phyloP scores from a whole-genome alignment of 83 land plant genomes.

The Picea mariana region DNA sequence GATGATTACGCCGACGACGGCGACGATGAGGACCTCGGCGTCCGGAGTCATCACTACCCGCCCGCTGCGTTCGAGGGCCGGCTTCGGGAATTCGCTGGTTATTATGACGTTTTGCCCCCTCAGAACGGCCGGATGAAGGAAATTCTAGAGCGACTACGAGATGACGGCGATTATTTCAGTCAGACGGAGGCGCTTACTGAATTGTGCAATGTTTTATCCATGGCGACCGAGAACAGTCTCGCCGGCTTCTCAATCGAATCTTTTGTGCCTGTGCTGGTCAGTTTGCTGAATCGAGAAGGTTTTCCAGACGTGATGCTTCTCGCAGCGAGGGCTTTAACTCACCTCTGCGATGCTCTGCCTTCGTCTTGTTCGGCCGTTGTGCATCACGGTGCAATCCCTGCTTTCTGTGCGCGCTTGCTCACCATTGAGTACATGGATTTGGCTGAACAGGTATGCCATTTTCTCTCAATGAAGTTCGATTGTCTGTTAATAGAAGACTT shows the following conservation, averaged over 20 bases:
- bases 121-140: slow-evolving; percentile 15
- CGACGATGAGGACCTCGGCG: too few relatives aligned
- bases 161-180: slow-evolving; percentile 47
- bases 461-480: not conserved
- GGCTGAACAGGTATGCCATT: slow-evolving; percentile 47
- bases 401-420: slow-evolving; percentile 52
- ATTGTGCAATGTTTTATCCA: slow-evolving; percentile 82
- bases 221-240: slow-evolving; percentile 69
- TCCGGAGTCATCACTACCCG: too few relatives aligned
- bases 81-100: too few relatives aligned
- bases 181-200: slow-evolving; percentile 58
- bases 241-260: slow-evolving; percentile 45
- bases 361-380: slow-evolving; percentile 43
- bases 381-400: slow-evolving; percentile 52
- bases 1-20: too few relatives aligned
- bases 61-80: too few relatives aligned
- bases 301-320: slow-evolving; percentile 47
- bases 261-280: slow-evolving; percentile 45
- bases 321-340: slow-evolving; percentile 59
- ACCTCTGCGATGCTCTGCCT: slow-evolving; percentile 50
- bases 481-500: not conserved
- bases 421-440: slow-evolving; percentile 55
- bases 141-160: slow-evolving; percentile 44
- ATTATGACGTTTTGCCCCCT: too few relatives aligned
- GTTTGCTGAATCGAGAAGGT: slow-evolving; percentile 33